Evolutionary conservation across 2,329 filamentous ascomycete genomes (phyloP).

Genomic region (Corinectria fuckeliana): DNA sequence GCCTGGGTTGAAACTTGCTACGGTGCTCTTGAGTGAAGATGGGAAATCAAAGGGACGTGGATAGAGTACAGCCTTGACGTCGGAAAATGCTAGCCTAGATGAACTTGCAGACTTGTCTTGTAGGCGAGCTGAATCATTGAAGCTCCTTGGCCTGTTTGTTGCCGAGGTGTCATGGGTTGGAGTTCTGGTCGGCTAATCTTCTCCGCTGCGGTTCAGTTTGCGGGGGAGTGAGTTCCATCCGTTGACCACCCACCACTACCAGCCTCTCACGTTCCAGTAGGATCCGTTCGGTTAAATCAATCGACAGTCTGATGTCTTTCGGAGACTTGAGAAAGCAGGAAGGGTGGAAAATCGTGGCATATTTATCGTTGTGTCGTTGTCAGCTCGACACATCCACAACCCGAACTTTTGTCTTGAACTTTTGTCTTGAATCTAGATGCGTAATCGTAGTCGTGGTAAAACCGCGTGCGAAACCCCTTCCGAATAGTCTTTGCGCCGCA

Average conservation of each 20-base stretch:
- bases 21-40: neutral
- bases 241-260: neutral
- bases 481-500: slow-evolving; percentile 18
- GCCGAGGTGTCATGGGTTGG: slow-evolving; percentile 2
- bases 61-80: neutral
- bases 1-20: neutral
- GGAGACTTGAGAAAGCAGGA: too few species aligned
- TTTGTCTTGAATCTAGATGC: neutral
- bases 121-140: slow-evolving; percentile 3
- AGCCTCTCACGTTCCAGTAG: too few species aligned
- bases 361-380: neutral
- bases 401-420: neutral
- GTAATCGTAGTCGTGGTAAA: slow-evolving; percentile 1
- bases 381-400: too few species aligned
- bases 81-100: slow-evolving; percentile 21
- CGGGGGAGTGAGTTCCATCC: neutral
- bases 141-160: neutral
- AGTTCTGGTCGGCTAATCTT: slow-evolving; percentile 19
- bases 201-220: slow-evolving; percentile 10
- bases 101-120: neutral
- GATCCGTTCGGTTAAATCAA: neutral
- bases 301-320: too few species aligned
- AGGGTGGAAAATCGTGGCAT: neutral
- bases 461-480: slow-evolving; percentile 8
- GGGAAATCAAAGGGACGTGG: neutral